Evolutionary conservation across 2,329 filamentous ascomycete species (phyloP).

Genomic region (Domatiomyces catenatus): DNA sequence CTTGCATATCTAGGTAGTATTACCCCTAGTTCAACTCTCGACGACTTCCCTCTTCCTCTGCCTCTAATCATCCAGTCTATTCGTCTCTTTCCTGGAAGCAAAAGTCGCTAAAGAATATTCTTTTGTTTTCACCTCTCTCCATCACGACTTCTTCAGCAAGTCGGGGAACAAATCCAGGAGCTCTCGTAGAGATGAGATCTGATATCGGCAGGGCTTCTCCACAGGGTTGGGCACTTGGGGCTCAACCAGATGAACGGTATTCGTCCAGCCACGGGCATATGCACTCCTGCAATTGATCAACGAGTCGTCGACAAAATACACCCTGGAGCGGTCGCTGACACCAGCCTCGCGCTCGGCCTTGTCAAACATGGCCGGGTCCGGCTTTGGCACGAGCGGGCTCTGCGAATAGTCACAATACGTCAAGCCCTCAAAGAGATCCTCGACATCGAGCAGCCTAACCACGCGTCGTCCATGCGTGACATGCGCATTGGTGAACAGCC

Average conservation of each 20-base stretch:
- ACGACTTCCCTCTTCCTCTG: too few relatives aligned
- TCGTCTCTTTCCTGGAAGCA: neutral
- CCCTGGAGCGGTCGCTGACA: constrained; percentile 50
- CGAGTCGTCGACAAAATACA: constrained; percentile 93
- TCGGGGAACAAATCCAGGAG: constrained; percentile 64
- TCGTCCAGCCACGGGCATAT: constrained; percentile 63
- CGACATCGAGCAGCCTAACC: constrained; percentile 61
- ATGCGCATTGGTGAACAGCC: constrained; percentile 96
- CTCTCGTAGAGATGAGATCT: constrained; percentile 62
- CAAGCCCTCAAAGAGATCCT: constrained; percentile 84
- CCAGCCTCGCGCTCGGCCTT: constrained; percentile 82
- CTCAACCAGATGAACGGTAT: constrained; percentile 70
- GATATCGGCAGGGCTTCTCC: constrained; percentile 52
- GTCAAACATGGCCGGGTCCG: constrained; percentile 62
- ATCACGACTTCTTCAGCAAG: constrained; percentile 50
- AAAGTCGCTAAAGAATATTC: neutral
- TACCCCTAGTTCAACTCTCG: too few relatives aligned
- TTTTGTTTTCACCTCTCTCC: neutral
- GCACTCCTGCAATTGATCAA: constrained; percentile 65
- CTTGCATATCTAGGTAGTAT: neutral
- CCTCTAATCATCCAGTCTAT: neutral
- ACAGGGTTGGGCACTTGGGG: constrained; percentile 49
- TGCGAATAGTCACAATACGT: constrained; percentile 83
- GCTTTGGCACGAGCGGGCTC: constrained; percentile 70
- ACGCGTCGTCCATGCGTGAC: constrained; percentile 74